Evolutionary conservation across 257 asterid species (phyloP), one percentile per base, ranked within the genome.

Genomic region (Solanum pennellii): DNA sequence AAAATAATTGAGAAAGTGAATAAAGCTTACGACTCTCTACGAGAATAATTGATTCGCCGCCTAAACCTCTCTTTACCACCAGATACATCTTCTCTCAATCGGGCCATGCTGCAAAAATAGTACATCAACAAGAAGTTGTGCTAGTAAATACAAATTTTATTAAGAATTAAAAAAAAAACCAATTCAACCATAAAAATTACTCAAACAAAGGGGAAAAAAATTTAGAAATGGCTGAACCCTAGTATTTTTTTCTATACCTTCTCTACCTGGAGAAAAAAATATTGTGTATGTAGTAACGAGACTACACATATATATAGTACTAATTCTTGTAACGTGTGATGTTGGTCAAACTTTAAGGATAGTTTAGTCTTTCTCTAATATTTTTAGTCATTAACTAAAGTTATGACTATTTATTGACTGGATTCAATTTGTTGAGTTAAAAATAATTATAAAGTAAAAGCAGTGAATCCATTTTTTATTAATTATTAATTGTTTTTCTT

Each of bases 11-110:
- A 52, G 49, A 88, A n/a, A 37, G 83, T 18, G 71, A 27, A 83
- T 27, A 60, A 52, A 87, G 89, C 96, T 93, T 94, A 97, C 99
- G 97, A 89, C 91, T 95, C 97, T 83, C 91, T 95, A 18, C 94
- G 95, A 86, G 95, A 91, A 85, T 96, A 90, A 74, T 90, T 94
- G 85, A 88, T 90, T 86, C 95, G 98, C 87, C 96, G 94, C 93
- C 94, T 94, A 87, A 94, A 92, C 88, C 93, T 96, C 87, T 94
- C 94, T 91, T 89, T 94, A 76, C 86, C 87, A 86, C 87, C 87
- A 87, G 85, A 91, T 87, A 87, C 93, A 87, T 97, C 98, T 33
- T 94, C 99, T 88, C 98, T 86, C 72, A 91, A 86, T 76, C 98
- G 96, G 93, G 92, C 95, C 99, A 97, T 97, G 89, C 88, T 94